Percentiles rank a stretch among this genome's conserved stretches.
Evolutionary conservation across 805 yeast genomes (phyloP).

Genomic region (Yarrowia sp.): DNA sequence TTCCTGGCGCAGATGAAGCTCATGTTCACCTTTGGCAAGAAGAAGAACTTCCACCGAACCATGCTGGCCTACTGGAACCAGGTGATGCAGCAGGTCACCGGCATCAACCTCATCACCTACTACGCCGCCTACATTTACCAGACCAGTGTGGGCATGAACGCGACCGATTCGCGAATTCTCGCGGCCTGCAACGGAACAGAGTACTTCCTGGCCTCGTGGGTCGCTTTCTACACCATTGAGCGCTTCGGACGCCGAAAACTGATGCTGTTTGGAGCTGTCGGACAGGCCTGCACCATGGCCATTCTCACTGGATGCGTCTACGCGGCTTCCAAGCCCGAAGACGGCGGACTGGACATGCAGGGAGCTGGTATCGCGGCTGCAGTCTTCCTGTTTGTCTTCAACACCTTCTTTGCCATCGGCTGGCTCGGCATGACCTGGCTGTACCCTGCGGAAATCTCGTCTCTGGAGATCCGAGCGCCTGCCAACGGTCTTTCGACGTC

Average conservation of each 20-base stretch:
- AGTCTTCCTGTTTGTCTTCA: constrained; percentile 13
- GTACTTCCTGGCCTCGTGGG: constrained; percentile 61
- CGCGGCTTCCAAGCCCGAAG: constrained; percentile 5
- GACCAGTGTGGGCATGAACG: constrained; percentile 51
- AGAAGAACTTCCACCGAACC: constrained; percentile 19
- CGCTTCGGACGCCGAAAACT: constrained; percentile 69
- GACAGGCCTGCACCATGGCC: constrained; percentile 47
- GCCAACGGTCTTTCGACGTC: constrained; percentile 14
- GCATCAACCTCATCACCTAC: constrained; percentile 85
- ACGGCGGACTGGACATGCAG: constrained; percentile 9
- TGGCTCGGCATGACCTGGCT: constrained; percentile 17
- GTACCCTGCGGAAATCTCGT: constrained; percentile 15
- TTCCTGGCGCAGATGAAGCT: neutral
- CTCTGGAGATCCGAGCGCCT: constrained; percentile 8
- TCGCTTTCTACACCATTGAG: constrained; percentile 43
- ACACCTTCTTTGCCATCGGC: constrained; percentile 19
- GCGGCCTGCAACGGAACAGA: constrained; percentile 42
- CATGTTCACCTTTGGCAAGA: constrained; percentile 23
- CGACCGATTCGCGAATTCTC: constrained; percentile 29
- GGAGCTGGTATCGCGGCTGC: constrained; percentile 5
- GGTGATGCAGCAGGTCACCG: constrained; percentile 78
- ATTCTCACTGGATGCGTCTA: constrained; percentile 28
- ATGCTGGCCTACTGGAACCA: constrained; percentile 44
- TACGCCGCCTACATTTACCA: constrained; percentile 82
- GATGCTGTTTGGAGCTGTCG: constrained; percentile 64